Conservation (phyloP, 441 rosid genomes). For the Erodium trifolium region DNA sequence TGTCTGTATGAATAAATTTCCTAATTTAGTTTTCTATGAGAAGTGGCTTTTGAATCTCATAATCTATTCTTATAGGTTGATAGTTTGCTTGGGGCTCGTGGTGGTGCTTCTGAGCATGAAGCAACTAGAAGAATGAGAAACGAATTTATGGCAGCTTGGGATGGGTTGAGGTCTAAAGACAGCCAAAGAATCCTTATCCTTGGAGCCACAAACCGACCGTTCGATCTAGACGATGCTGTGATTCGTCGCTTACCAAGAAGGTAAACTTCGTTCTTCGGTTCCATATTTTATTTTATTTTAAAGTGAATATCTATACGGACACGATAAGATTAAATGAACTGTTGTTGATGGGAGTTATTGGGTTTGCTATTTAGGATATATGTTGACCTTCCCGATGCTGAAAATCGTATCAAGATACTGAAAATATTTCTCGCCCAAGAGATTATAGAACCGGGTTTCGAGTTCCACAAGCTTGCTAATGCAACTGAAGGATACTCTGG, state of each 20-base stretch:
- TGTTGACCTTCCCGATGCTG: constrained; percentile 86
- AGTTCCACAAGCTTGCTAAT: constrained; percentile 58
- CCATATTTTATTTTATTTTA: too few relatives aligned
- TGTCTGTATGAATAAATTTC: neutral
- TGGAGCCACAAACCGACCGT: constrained; percentile 93
- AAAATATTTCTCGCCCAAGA: constrained; percentile 63
- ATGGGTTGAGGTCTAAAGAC: constrained; percentile 86
- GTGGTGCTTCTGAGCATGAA: constrained; percentile 88
- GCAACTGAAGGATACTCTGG: constrained; percentile 92
- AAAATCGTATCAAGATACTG: constrained; percentile 76
- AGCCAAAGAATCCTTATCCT: constrained; percentile 91
- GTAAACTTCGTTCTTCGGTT: constrained; percentile 28
- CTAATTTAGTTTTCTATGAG: neutral
- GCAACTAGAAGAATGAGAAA: constrained; percentile 98
- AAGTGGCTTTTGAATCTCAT: constrained; percentile 2
- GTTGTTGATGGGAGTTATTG: constrained; percentile 20
- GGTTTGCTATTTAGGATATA: constrained; percentile 50
- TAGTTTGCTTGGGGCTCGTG: constrained; percentile 95
- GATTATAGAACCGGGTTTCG: constrained; percentile 49
- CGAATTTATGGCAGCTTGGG: constrained; percentile 99
- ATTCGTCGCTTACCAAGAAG: constrained; percentile 93
- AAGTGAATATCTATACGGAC: neutral
- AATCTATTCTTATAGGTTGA: constrained; percentile 48
- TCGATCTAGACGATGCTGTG: constrained; percentile 98
- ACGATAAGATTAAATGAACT: neutral